Base-by-base conservation (phyloP, 306 rosid species). In the Myrica gale region DNA sequence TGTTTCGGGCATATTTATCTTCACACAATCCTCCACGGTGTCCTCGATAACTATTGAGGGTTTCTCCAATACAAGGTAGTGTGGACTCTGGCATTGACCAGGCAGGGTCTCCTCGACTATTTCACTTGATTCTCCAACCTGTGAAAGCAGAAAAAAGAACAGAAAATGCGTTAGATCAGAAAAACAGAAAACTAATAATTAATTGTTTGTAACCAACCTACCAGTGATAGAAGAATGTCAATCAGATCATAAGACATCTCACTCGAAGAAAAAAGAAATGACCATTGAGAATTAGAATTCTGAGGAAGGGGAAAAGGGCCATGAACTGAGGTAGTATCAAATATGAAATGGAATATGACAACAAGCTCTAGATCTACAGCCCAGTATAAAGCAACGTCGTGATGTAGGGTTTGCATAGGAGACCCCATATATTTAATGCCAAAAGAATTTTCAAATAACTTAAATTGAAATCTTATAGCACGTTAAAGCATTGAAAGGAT, bases 1-100 rank as follows among this genome's bases (percentile, higher is more conserved):
- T 3, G 89, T 84, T 81, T 75, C 86, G 21, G 92, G 87, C 75
- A 85, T 86, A 79, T 88, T 81, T 76, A 85, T 83, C 72, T 85
- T 81, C 79, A 79, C 76, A 76, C 75, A 90, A 42, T 86, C 88
- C 67, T 90, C 91, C 23, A 73, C 67, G 61, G 84, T 54, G 73
- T 80, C 85, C 72, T 85, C 89, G 5, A 74, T 69, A 65, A 58
- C 76, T 82, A 66, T 83, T 21, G 86, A 23, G 11, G 86, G 93
- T 80, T 79, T 82, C 42, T 88, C 74, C 78, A 84, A 61, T 46
- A 67, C 48, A 45, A 85, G 87, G 71, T 85, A 79, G 70, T 81
- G 75, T 76, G 80, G 74, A 80, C 85, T 86, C 70, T 78, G 76
- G 46, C 76, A 83, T 50, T 77, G 84, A 63, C 37, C 82, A 42